These are phyloP conservation scores for Eleusine coracana DNA, from an alignment of 176 grass and related monocot genomes.

Conservation along the genomic window DNA sequence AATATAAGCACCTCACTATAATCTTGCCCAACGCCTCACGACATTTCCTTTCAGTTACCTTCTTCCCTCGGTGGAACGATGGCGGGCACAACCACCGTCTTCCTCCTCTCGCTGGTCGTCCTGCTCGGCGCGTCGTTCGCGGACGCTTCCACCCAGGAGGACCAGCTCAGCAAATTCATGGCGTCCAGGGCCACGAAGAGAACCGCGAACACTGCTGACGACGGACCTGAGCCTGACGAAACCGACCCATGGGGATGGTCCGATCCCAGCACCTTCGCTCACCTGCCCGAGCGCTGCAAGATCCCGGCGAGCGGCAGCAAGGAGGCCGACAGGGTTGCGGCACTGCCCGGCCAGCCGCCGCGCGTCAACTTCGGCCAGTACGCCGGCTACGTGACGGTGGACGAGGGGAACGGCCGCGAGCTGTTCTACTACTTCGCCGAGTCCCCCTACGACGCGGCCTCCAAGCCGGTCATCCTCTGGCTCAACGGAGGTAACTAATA, in stretches of 20 bases:
- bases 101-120: conserved; percentile 12
- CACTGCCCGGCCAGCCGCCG: conserved; percentile 61
- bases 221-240: neutral
- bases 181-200: neutral
- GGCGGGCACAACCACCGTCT: neutral
- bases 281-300: conserved; percentile 15
- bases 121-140: conserved; percentile 4
- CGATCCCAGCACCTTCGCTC: neutral
- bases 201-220: too few relatives aligned
- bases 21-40: neutral
- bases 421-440: conserved; percentile 92
- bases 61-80: conserved; percentile 2
- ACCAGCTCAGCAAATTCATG: conserved; percentile 29
- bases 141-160: conserved; percentile 34
- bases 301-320: neutral
- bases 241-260: neutral
- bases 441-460: conserved; percentile 41
- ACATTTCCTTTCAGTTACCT: too few relatives aligned
- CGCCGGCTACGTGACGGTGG: conserved; percentile 76
- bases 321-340: conserved; percentile 46
- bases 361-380: conserved; percentile 56
- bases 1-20: neutral
- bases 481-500: neutral
- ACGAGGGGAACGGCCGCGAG: conserved; percentile 62
- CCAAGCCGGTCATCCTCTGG: conserved; percentile 68